A percentile compares a stretch with the other conserved stretches of the same genome.
phyloP scores from a whole-genome alignment of 257 asterid species.

The Plantago ovata region DNA sequence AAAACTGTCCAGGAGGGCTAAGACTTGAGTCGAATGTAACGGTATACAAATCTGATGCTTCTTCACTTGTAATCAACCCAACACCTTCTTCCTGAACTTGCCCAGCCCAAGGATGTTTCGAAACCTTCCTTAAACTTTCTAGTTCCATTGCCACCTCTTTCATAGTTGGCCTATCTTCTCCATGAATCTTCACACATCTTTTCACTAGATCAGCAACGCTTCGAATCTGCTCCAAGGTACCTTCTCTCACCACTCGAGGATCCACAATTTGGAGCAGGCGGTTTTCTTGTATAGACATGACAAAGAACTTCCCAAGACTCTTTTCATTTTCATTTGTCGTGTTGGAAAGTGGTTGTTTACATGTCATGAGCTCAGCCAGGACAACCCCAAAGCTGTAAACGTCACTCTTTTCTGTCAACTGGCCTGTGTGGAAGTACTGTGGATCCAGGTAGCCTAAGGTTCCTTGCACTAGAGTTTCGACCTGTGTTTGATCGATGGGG shows the following conservation, averaged over 20 bases:
- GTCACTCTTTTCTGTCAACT: constrained; percentile 3
- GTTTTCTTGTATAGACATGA: neutral
- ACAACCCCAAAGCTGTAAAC: neutral
- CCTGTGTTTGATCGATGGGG: constrained; percentile 1
- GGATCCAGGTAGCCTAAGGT: constrained; percentile 1
- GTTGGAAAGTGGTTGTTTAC: neutral
- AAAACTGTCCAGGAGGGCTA: neutral
- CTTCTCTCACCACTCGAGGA: constrained; percentile 6
- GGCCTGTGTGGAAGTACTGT: neutral
- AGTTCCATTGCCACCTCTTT: neutral
- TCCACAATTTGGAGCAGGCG: constrained; percentile 1
- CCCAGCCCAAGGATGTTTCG: neutral
- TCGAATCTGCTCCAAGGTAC: neutral
- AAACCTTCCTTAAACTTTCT: no score
- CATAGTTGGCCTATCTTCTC: constrained; percentile 1
- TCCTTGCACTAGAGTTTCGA: neutral
- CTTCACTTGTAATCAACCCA: neutral
- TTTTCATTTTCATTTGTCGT: neutral
- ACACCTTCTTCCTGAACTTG: neutral
- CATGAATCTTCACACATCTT: neutral
- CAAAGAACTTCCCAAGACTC: neutral
- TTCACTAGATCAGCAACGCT: neutral
- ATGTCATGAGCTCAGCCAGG: constrained; percentile 1
- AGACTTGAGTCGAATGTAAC: neutral
- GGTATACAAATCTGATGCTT: neutral